These are phyloP conservation scores for Wickerhamiella musiphila DNA, from an alignment of 805 yeast genomes.

Conservation along the genomic window DNA sequence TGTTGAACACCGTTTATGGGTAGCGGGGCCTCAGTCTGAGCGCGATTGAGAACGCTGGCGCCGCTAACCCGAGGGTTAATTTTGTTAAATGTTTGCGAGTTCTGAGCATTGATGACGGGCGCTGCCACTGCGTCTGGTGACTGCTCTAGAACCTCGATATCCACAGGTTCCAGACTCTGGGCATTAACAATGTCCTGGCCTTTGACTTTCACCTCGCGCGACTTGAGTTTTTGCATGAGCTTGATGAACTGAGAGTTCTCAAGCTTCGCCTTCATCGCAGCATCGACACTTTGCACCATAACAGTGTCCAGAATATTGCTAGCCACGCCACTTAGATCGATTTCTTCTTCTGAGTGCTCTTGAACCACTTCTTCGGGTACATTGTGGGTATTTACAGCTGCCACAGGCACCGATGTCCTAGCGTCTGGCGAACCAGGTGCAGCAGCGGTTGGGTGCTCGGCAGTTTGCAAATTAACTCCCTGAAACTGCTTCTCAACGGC, in stretches of 20 bases:
- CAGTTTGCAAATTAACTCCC: too few species aligned
- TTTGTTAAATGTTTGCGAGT: neutral
- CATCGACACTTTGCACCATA: conserved; percentile 4
- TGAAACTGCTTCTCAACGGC: too few species aligned
- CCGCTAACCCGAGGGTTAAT: neutral
- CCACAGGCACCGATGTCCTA: too few species aligned
- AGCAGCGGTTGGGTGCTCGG: too few species aligned
- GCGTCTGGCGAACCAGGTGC: too few species aligned
- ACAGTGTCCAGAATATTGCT: conserved; percentile 7
- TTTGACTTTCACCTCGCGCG: conserved; percentile 5
- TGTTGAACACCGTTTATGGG: conserved; percentile 4
- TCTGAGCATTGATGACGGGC: neutral
- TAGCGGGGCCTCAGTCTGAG: neutral
- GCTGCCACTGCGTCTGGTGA: neutral
- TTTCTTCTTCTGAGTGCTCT: too few species aligned
- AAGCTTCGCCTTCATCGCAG: conserved; percentile 9
- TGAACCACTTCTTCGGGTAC: too few species aligned
- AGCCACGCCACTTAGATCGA: conserved; percentile 12
- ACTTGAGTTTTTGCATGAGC: conserved; percentile 10
- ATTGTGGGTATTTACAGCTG: too few species aligned
- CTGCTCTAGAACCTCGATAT: conserved; percentile 1
- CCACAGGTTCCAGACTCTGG: neutral
- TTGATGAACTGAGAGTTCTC: conserved; percentile 11
- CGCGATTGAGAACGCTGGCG: neutral
- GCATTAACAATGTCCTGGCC: conserved; percentile 6